phyloP scores from a whole-genome alignment of 1,284 basidiomycete genomes.

The Ceratobasidium papillatum region DNA sequence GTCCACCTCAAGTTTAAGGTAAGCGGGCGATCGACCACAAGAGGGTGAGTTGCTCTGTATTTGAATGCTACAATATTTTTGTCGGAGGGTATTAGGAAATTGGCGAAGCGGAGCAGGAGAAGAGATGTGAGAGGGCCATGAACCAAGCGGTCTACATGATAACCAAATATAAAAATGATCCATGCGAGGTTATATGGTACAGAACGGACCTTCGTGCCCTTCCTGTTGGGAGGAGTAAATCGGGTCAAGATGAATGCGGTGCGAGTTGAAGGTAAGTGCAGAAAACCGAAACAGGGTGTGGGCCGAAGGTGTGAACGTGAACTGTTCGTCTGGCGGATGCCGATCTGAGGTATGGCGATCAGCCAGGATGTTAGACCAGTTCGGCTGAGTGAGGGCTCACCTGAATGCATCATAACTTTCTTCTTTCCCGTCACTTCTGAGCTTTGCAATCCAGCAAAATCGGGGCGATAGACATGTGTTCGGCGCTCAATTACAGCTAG shows the following conservation, averaged over 20 bases:
- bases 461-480: conserved; percentile 75
- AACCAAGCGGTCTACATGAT: conserved; percentile 71
- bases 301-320: conserved; percentile 70
- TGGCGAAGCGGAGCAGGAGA: conserved; percentile 72
- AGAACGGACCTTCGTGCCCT: conserved; percentile 72
- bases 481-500: conserved; percentile 70
- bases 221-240: conserved; percentile 73
- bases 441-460: conserved; percentile 7
- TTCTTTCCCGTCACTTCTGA: conserved; percentile 45
- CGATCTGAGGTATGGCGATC: conserved; percentile 4
- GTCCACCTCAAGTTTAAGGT: conserved; percentile 64
- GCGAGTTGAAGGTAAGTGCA: conserved; percentile 81
- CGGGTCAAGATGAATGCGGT: conserved; percentile 77
- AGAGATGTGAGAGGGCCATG: conserved; percentile 84
- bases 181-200: neutral
- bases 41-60: conserved; percentile 78
- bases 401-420: conserved; percentile 55
- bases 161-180: neutral
- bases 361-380: neutral
- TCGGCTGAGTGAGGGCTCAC: conserved; percentile 50
- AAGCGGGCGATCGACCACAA: conserved; percentile 69
- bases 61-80: conserved; percentile 63
- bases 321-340: conserved; percentile 59
- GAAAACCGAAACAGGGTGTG: conserved; percentile 85
- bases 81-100: conserved; percentile 56